These are phyloP conservation scores for Marasmius oreades DNA, from an alignment of 1,284 basidiomycete genomes.

Conservation along the genomic window DNA sequence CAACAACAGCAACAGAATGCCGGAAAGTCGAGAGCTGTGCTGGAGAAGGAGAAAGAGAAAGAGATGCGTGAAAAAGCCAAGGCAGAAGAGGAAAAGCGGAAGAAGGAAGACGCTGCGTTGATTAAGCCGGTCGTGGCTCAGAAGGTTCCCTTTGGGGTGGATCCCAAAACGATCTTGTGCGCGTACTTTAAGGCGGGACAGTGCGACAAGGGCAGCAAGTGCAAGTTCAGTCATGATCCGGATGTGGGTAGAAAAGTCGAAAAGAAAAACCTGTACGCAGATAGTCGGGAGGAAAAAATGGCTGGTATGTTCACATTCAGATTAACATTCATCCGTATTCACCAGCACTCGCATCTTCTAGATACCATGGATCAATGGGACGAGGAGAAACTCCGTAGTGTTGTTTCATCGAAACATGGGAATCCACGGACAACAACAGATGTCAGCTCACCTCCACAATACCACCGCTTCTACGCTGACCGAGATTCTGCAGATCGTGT, in stretches of 20 bases:
- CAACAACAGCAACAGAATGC: conserved; percentile 69
- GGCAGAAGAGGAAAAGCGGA: conserved; percentile 78
- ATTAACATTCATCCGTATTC: conserved; percentile 5
- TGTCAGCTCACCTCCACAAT: conserved; percentile 40
- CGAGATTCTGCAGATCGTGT: conserved; percentile 71
- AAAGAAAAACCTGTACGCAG: conserved; percentile 96
- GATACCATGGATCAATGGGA: conserved; percentile 99
- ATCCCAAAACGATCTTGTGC: conserved; percentile 90
- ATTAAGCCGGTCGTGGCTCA: conserved; percentile 67
- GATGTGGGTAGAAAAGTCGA: conserved; percentile 90
- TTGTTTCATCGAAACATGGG: conserved; percentile 86
- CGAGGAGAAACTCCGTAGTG: conserved; percentile 85
- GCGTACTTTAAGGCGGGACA: conserved; percentile 85
- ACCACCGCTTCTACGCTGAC: conserved; percentile 7
- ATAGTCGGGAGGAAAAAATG: conserved; percentile 79
- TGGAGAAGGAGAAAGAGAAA: conserved; percentile 86
- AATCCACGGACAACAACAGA: conserved; percentile 94
- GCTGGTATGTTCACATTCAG: conserved; percentile 47
- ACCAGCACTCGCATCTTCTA: conserved; percentile 24
- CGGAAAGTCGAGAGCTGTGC: conserved; percentile 74
- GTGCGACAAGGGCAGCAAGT: conserved; percentile 89
- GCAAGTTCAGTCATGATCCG: conserved; percentile 94
- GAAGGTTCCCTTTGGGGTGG: conserved; percentile 94
- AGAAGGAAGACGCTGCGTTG: conserved; percentile 83
- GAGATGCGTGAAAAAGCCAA: conserved; percentile 75